Evolutionary conservation across 2,329 filamentous ascomycete species (phyloP).

Genomic region (Stachybotrys chartarum): DNA sequence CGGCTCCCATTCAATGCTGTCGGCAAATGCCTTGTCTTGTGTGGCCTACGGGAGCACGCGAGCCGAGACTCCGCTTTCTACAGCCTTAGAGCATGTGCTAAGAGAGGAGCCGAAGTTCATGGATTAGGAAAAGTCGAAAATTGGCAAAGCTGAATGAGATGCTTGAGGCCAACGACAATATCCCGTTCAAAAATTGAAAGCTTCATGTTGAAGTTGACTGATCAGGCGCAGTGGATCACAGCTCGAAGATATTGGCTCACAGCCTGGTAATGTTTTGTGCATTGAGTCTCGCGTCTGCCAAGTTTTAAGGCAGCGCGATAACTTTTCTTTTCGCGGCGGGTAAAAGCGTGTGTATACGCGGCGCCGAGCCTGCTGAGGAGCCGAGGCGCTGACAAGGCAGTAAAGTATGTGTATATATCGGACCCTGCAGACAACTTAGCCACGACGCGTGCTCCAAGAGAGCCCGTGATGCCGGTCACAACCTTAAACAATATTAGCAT

Average conservation of each 20-base stretch:
- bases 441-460: conserved; percentile 54
- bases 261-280: conserved; percentile 22
- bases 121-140: conserved; percentile 5
- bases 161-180: conserved; percentile 35
- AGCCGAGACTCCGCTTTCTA: no score
- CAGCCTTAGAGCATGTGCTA: conserved; percentile 31
- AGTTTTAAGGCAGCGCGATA: conserved; percentile 9
- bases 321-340: conserved; percentile 15
- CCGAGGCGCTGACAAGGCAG: conserved; percentile 40
- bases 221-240: conserved; percentile 46
- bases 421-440: conserved; percentile 51
- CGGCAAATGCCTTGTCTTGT: no score
- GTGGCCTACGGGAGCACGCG: no score
- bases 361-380: conserved; percentile 12
- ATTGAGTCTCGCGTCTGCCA: conserved; percentile 7
- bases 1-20: no score
- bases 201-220: conserved; percentile 49
- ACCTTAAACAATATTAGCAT: no score
- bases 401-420: conserved; percentile 45
- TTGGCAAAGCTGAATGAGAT: conserved; percentile 35
- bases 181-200: conserved; percentile 41
- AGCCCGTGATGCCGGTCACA: conserved; percentile 58
- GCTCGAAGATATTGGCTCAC: conserved; percentile 21
- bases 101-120: conserved; percentile 48
- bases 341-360: conserved; percentile 21